phyloP scores from a whole-genome alignment of 805 yeast genomes.

The Torulaspora indica region DNA sequence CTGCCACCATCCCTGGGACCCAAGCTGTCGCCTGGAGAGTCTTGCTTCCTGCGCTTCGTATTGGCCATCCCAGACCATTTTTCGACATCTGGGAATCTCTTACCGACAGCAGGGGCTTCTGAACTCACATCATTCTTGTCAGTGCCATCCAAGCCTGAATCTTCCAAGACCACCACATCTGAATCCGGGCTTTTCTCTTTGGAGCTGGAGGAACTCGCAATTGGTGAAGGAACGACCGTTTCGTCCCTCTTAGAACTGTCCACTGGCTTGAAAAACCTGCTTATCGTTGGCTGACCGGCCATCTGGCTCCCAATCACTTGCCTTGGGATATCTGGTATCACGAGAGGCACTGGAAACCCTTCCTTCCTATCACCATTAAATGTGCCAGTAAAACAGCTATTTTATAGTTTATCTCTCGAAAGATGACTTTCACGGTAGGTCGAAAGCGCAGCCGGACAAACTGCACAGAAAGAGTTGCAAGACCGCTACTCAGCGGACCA shows the following conservation, averaged over 20 bases:
- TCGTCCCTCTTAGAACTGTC: constrained; percentile 4
- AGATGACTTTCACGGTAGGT: background rate
- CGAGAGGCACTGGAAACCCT: too few species aligned
- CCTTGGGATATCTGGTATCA: background rate
- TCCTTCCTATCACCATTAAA: too few species aligned
- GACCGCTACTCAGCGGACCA: too few species aligned
- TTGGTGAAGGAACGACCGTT: background rate
- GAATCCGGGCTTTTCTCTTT: background rate
- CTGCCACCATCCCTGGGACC: background rate
- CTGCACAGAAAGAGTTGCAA: background rate
- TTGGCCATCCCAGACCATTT: background rate
- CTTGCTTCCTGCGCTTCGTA: constrained; percentile 2
- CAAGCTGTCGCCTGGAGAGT: background rate
- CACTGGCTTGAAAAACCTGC: constrained; percentile 28
- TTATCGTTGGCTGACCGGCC: constrained; percentile 32
- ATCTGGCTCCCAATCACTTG: constrained; percentile 6
- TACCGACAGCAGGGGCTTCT: background rate
- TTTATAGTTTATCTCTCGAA: background rate
- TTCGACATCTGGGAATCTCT: constrained; percentile 1
- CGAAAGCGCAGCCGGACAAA: background rate
- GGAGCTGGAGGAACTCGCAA: background rate
- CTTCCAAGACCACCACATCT: background rate
- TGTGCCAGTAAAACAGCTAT: too few species aligned
- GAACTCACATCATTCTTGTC: background rate
- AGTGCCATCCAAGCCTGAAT: background rate